Base-by-base conservation (phyloP, 2,329 filamentous ascomycete species). In the Aspergillus eucalypticola region DNA sequence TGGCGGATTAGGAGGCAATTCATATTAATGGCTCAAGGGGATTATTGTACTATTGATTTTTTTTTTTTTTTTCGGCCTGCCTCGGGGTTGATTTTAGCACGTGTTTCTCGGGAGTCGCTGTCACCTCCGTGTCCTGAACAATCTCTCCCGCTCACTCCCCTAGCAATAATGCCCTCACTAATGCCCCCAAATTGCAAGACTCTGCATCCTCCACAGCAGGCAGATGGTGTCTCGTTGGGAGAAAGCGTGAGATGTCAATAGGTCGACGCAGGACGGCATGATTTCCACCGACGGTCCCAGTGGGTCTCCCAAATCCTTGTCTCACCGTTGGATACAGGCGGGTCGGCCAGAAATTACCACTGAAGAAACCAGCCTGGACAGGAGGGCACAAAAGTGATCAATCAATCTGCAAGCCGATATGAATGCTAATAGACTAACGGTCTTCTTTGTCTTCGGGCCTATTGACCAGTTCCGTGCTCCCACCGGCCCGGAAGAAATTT, bases 401-500 rank as follows among this genome's bases (percentile, higher is more conserved):
- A 55, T 55, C 39, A 17, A 21, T 23, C 25, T 29, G 25, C 19
- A 17, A 17, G 53, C 39, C 42, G 53, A 55, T 21, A 35, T 55
- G 53, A 55, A 54, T 25, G 32, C 32, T 35, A 35, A 35, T 42
- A 46, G 44, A 55, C 17, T 27, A 46, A 46, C 39, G 10, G 39
- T 23, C 6, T 21, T 35, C 32, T 23, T 55, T 8, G n/a, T 27
- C 25, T 46, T 8, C 51, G 32, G 29, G 25, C 38, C 41, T 13
- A 42, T 55, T 23, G 53, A 50, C 53, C 41, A 25, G 41, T 46
- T 55, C 39, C 29, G 53, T 55, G 53, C 39, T 41, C 35, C 38
- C 39, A n/a, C n/a, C 53, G 53, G 29, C 53, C 53, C 53, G 39
- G 53, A 55, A 55, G 32, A 42, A 44, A 32, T 46, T 55, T 55